Percentiles rank a stretch among this genome's conserved stretches.
phyloP scores from a whole-genome alignment of 768 basidiomycete genomes.

The Boletus edulis region DNA sequence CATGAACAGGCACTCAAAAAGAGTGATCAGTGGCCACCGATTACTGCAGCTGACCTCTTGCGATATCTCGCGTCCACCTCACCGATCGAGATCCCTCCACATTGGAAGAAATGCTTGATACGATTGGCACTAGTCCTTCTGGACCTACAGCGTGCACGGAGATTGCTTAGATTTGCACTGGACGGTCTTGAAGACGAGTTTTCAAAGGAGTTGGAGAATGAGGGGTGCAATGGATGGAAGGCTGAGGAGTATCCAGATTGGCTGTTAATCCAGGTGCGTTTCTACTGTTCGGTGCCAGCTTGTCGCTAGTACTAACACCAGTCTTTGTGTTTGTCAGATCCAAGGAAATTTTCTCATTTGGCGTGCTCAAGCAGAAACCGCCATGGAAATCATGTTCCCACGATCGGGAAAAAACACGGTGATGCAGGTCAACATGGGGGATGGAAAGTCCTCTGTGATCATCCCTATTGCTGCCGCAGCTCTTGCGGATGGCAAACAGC shows the following conservation, averaged over 20 bases:
- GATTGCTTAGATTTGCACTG: not conserved
- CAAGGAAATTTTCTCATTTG: slow-evolving; percentile 22
- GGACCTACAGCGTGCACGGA: not conserved
- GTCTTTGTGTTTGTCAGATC: slow-evolving; percentile 28
- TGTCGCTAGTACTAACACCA: not conserved
- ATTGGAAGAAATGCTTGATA: slow-evolving; percentile 31
- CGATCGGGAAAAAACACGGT: not conserved
- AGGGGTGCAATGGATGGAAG: slow-evolving; percentile 11
- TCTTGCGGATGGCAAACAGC: not conserved
- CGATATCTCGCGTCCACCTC: not conserved
- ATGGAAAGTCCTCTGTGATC: not conserved
- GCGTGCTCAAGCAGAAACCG: not conserved
- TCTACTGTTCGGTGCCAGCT: not conserved
- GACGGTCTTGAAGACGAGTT: not conserved
- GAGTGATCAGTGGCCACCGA: slow-evolving; percentile 33
- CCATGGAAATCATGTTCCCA: not conserved
- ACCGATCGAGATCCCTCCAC: not conserved
- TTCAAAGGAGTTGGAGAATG: not conserved
- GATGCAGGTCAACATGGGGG: too few relatives aligned
- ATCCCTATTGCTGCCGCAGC: not conserved
- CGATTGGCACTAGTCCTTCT: slow-evolving; percentile 27
- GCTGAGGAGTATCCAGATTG: slow-evolving; percentile 32
- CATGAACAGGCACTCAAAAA: slow-evolving; percentile 6
- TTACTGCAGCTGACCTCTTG: not conserved
- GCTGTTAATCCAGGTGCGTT: slow-evolving; percentile 40